Evolutionary conservation across 345 rosid species (phyloP).

Genomic region (Atalantia buxifolia): DNA sequence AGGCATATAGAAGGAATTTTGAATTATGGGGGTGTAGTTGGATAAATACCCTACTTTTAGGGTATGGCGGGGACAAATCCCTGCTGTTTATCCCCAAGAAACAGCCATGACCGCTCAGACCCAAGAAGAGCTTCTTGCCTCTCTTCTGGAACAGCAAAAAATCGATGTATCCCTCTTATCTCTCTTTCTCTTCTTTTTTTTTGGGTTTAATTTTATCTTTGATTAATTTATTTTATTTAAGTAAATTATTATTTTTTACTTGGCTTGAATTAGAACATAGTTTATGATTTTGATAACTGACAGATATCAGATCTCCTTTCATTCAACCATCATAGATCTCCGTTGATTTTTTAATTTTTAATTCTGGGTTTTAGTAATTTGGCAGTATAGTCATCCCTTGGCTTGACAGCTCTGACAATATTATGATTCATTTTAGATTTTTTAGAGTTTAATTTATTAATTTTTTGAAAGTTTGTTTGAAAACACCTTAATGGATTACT

Average conservation of each 20-base stretch:
- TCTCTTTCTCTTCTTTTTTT: not conserved
- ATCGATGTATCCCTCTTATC: slow-evolving; percentile 27
- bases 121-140: slow-evolving; percentile 46
- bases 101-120: slow-evolving; percentile 41
- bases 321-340: too few relatives aligned
- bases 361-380: not conserved
- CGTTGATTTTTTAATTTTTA: too few relatives aligned
- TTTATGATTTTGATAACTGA: not conserved
- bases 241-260: not conserved
- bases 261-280: not conserved
- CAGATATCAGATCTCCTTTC: not conserved
- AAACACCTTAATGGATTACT: not conserved
- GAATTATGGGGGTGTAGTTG: too few relatives aligned
- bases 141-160: slow-evolving; percentile 45
- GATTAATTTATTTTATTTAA: not conserved
- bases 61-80: too few relatives aligned
- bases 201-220: not conserved
- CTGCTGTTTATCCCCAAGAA: not conserved
- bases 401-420: not conserved
- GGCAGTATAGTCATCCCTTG: not conserved
- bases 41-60: too few relatives aligned
- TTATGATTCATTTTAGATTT: not conserved
- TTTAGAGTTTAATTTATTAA: too few relatives aligned
- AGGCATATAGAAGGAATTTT: too few relatives aligned
- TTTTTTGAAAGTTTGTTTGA: not conserved